These are phyloP conservation scores for Pythium plurisporium DNA, from an alignment of 352 stramenopile genomes.

Conservation along the genomic window DNA sequence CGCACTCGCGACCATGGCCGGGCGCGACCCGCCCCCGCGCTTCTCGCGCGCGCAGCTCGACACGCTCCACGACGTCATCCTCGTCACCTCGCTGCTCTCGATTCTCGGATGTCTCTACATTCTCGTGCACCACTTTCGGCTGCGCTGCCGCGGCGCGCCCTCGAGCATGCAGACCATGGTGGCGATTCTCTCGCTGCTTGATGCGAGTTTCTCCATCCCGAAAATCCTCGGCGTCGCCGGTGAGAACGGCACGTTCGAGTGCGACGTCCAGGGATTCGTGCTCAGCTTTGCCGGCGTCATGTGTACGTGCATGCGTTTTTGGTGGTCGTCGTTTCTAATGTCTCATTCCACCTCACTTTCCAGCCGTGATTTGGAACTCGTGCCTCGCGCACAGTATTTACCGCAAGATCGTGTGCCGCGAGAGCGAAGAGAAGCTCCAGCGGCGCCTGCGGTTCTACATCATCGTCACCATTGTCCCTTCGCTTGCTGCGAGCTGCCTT, in stretches of 20 bases:
- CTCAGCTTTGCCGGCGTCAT: conserved; percentile 52
- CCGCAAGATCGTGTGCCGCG: conserved; percentile 56
- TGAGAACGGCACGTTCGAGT: conserved; percentile 21
- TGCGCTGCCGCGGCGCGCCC: conserved; percentile 22
- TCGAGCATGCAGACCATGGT: conserved; percentile 72
- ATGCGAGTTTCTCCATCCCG: conserved; percentile 42
- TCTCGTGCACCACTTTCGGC: conserved; percentile 19
- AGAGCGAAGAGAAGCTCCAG: conserved; percentile 60
- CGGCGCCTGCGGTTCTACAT: conserved; percentile 60
- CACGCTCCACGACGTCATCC: conserved; percentile 20
- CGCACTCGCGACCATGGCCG: too few relatives aligned
- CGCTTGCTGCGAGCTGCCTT: conserved; percentile 31
- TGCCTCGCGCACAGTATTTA: conserved; percentile 73
- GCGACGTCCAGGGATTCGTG: conserved; percentile 50
- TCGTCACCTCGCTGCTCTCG: conserved; percentile 13
- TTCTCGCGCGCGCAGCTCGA: conserved; percentile 17
- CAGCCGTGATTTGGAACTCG: conserved; percentile 63
- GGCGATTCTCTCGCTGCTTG: conserved; percentile 59
- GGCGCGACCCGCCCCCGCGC: too few relatives aligned
- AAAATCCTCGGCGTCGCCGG: conserved; percentile 44
- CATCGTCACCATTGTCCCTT: conserved; percentile 37
- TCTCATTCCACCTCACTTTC: neutral
- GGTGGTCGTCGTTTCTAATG: too few relatives aligned
- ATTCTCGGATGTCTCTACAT: conserved; percentile 25
- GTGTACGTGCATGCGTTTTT: too few relatives aligned